Evolutionary conservation across 305 asterid species (phyloP).

Genomic region (Solanum aculeatissimum): DNA sequence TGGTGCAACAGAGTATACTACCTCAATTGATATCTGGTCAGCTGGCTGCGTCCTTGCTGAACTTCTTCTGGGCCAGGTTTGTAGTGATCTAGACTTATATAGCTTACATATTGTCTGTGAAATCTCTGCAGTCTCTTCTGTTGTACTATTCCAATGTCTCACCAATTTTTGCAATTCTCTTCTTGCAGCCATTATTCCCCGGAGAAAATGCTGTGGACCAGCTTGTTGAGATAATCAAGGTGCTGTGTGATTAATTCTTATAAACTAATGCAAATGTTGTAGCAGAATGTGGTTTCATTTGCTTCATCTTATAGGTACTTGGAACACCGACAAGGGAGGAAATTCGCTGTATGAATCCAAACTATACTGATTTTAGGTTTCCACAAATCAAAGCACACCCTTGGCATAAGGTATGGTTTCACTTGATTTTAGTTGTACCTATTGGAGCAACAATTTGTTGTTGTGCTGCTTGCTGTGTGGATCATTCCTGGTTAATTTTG

Average conservation of each 20-base stretch:
- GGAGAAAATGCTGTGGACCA: slow-evolving; percentile 97
- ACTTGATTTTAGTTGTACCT: background rate
- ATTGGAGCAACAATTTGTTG: background rate
- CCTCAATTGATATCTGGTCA: slow-evolving; percentile 96
- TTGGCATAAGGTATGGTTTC: slow-evolving; percentile 80
- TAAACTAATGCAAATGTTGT: slow-evolving; percentile 5
- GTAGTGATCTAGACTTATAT: slow-evolving; percentile 11
- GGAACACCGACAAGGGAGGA: slow-evolving; percentile 98
- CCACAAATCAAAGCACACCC: slow-evolving; percentile 97
- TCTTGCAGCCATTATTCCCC: slow-evolving; percentile 74
- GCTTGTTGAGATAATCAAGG: slow-evolving; percentile 95
- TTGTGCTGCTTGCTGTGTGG: background rate
- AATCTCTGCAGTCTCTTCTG: background rate
- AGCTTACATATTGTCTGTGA: background rate
- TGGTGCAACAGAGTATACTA: slow-evolving; percentile 89
- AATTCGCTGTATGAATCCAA: slow-evolving; percentile 97
- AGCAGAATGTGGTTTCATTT: slow-evolving; percentile 1
- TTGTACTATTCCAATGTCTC: slow-evolving; percentile 1
- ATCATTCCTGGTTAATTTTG: background rate
- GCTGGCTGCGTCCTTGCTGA: slow-evolving; percentile 98
- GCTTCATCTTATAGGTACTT: slow-evolving; percentile 57
- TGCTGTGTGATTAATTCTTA: slow-evolving; percentile 6
- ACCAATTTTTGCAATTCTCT: background rate
- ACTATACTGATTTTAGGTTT: slow-evolving; percentile 85
- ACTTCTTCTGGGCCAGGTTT: slow-evolving; percentile 91